Conservation (phyloP, 768 basidiomycete genomes). For the Hypsizygus marmoreus region DNA sequence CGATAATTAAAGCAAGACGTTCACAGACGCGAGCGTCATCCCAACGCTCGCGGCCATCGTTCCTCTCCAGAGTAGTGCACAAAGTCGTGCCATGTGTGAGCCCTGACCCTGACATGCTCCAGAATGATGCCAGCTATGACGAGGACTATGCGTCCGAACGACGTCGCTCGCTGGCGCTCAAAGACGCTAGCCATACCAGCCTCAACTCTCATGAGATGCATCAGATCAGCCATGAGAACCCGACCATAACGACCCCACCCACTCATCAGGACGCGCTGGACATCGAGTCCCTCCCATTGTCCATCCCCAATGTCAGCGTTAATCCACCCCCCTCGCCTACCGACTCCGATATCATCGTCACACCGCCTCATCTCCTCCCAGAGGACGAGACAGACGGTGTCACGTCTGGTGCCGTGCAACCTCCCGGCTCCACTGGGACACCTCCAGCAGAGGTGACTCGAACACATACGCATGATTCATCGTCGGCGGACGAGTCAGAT, state of each 20-base stretch:
- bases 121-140: conserved; percentile 18
- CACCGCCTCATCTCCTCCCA: conserved; percentile 44
- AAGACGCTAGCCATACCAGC: conserved; percentile 2
- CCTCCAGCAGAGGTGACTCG: conserved; percentile 29
- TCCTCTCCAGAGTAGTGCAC: conserved; percentile 35
- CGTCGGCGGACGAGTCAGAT: conserved; percentile 59
- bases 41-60: conserved; percentile 22
- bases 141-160: conserved; percentile 12
- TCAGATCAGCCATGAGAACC: conserved; percentile 8
- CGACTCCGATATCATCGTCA: conserved; percentile 35
- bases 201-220: conserved; percentile 17
- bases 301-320: conserved; percentile 22
- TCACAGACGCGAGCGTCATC: conserved; percentile 8
- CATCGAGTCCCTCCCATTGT: conserved; percentile 10
- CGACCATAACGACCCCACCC: conserved; percentile 9
- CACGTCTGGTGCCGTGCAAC: conserved; percentile 86
- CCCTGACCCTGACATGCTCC: conserved; percentile 18
- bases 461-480: conserved; percentile 42
- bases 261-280: conserved; percentile 3
- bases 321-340: conserved; percentile 27
- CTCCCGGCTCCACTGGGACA: conserved; percentile 78
- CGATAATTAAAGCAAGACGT: conserved; percentile 30
- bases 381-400: conserved; percentile 81
- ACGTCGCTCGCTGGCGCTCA: conserved; percentile 6
- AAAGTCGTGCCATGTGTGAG: conserved; percentile 39